Evolutionary conservation across 352 stramenopile species (phyloP).

Genomic region (Detonula confervacea): DNA sequence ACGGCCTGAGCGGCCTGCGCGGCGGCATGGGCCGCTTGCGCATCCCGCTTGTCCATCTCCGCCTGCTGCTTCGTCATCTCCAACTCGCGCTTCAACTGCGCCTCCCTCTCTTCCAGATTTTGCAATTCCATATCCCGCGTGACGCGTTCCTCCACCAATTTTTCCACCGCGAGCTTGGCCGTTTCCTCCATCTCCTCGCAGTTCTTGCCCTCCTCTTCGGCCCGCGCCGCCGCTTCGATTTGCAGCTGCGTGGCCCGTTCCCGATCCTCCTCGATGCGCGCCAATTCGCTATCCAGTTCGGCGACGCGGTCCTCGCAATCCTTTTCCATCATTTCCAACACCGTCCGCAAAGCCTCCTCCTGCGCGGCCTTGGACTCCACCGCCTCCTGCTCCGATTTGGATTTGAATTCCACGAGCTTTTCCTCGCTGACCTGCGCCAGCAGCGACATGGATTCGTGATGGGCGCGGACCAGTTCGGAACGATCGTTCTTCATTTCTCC

Average conservation of each 20-base stretch:
- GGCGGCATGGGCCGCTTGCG: not conserved
- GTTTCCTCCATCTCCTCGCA: constrained; percentile 46
- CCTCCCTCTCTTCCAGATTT: constrained; percentile 37
- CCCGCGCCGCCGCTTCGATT: constrained; percentile 30
- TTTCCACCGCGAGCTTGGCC: constrained; percentile 43
- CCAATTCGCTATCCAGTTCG: constrained; percentile 48
- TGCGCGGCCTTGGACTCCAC: constrained; percentile 40
- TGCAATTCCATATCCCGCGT: constrained; percentile 35
- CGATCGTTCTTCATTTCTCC: constrained; percentile 60
- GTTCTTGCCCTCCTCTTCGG: constrained; percentile 29
- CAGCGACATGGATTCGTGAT: constrained; percentile 54
- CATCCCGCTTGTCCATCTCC: constrained; percentile 32
- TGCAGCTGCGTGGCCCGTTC: constrained; percentile 39
- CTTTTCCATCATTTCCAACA: constrained; percentile 66
- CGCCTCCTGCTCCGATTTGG: constrained; percentile 45
- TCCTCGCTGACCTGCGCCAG: constrained; percentile 57
- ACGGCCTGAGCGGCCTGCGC: constrained; percentile 1
- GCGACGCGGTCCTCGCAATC: constrained; percentile 54
- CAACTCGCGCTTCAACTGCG: constrained; percentile 46
- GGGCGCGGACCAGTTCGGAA: constrained; percentile 46
- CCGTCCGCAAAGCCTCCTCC: constrained; percentile 59
- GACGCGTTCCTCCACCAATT: constrained; percentile 48
- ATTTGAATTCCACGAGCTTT: constrained; percentile 54
- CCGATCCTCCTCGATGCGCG: constrained; percentile 41
- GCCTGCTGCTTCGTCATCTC: constrained; percentile 41